Evolutionary conservation across 2,329 filamentous ascomycete species (phyloP).

Genomic region (Chaetoscypha palmicola): DNA sequence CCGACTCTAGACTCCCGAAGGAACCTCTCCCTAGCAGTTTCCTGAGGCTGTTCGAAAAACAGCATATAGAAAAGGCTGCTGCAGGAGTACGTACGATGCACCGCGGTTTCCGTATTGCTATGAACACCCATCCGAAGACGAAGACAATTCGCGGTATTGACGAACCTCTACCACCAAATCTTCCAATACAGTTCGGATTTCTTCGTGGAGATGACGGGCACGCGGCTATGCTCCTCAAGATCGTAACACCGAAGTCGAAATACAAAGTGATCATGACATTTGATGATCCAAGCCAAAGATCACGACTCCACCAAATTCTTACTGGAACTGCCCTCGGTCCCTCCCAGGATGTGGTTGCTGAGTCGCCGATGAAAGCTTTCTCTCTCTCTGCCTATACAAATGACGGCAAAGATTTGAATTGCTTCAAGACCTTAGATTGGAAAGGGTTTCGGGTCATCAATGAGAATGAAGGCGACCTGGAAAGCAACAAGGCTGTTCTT

Average conservation of each 20-base stretch:
- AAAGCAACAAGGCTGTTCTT: constrained; percentile 60
- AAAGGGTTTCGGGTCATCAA: constrained; percentile 67
- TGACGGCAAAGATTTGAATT: constrained; percentile 27
- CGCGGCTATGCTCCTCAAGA: constrained; percentile 59
- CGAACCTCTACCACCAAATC: constrained; percentile 57
- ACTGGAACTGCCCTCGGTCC: constrained; percentile 63
- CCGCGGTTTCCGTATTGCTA: constrained; percentile 69
- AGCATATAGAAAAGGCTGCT: constrained; percentile 61
- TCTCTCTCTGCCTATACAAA: constrained; percentile 50
- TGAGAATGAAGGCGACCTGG: constrained; percentile 50
- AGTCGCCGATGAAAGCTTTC: constrained; percentile 60
- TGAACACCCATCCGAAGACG: constrained; percentile 69
- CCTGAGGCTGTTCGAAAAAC: constrained; percentile 67
- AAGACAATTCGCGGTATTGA: constrained; percentile 73
- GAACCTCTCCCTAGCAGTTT: constrained; percentile 67
- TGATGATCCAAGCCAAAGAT: constrained; percentile 61
- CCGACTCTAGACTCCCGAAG: constrained; percentile 67
- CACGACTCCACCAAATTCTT: constrained; percentile 64
- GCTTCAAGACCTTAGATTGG: constrained; percentile 45
- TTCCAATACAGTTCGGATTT: constrained; percentile 72
- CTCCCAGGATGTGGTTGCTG: constrained; percentile 63
- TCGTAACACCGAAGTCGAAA: constrained; percentile 35
- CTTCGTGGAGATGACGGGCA: constrained; percentile 63
- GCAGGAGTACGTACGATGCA: constrained; percentile 67
- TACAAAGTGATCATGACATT: constrained; percentile 75